Base-by-base conservation (phyloP, 108 stramenopile genomes). In the Bacterosira constricta region DNA sequence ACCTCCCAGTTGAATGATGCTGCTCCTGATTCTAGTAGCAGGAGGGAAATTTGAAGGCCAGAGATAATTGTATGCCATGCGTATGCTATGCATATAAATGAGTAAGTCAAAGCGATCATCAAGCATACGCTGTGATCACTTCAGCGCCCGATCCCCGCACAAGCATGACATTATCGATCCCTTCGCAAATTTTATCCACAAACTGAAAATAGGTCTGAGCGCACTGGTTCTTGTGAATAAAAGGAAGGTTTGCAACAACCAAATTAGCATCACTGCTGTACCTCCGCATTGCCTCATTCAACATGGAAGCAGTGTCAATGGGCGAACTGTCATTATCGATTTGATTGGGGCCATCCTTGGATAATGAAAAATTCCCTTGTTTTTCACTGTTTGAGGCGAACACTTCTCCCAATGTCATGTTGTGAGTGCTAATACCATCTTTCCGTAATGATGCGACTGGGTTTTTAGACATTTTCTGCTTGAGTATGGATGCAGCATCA, bases 181-280 rank as follows among this genome's bases (percentile, higher is more conserved):
- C 84, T 6, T 79, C 44, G 26, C 75, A 67, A 30, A 86, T 67
- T 11, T 78, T 63, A 44, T 90, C 84, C 15, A 87, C 69, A 61
- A 79, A 89, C 29, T 81, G 36, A 26, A 88, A 63, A 23, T 88
- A 90, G 20, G 83, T 76, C 17, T 75, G 66, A 4, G 87, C 56
- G 49, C 44, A 55, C 44, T 73, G 50, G 50, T 81, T 75, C 4
- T 61, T 64, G 11, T 54, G 76, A 41, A 89, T 82, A 23, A 87
- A 64, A 4, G 89, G 87, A 18, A 94, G 67, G 66, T 91, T 93
- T n/a, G 89, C 82, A n/a, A 94, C 89, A 26, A 94, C 85, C 25
- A 94, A 81, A 47, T 81, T 73, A 3, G 86, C 82, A 21, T 65
- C 63, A 21, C 44, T 26, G 70, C 85, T 87, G 58, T 87, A 55